These are phyloP conservation scores for Zygoascus hellenicus DNA, from an alignment of 1,139 yeast genomes.

Conservation along the genomic window DNA sequence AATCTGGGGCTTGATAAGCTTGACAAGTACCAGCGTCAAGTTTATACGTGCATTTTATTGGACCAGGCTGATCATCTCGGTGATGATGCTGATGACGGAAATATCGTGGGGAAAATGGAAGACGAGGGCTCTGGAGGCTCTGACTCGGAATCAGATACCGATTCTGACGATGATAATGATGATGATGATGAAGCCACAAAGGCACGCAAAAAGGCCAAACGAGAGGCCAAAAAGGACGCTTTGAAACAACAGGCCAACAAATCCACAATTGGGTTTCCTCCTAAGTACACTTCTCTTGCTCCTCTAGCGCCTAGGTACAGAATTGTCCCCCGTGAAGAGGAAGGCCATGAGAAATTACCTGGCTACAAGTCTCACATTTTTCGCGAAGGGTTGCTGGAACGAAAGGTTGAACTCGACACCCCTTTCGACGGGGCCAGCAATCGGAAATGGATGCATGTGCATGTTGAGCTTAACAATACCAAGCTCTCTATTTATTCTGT, in stretches of 20 bases:
- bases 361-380: conserved; percentile 31
- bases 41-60: conserved; percentile 6
- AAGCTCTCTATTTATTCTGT: conserved; percentile 44
- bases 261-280: conserved; percentile 17
- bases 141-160: conserved; percentile 6
- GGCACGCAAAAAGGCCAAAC: neutral
- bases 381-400: conserved; percentile 27
- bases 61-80: conserved; percentile 9
- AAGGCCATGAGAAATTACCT: conserved; percentile 33
- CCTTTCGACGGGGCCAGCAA: conserved; percentile 37
- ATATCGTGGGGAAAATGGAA: conserved; percentile 9
- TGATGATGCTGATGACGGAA: conserved; percentile 7
- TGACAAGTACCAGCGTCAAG: conserved; percentile 2
- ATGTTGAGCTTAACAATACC: conserved; percentile 53
- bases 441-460: conserved; percentile 48
- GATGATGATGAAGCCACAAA: neutral
- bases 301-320: conserved; percentile 27
- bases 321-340: conserved; percentile 31
- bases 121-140: conserved; percentile 10
- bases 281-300: conserved; percentile 25
- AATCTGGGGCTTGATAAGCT: conserved; percentile 9
- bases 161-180: neutral
- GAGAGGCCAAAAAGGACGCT: neutral
- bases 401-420: conserved; percentile 34
- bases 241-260: neutral